Conservation (phyloP, 176 grass and related monocot species). For the Puccinellia tenuiflora region DNA sequence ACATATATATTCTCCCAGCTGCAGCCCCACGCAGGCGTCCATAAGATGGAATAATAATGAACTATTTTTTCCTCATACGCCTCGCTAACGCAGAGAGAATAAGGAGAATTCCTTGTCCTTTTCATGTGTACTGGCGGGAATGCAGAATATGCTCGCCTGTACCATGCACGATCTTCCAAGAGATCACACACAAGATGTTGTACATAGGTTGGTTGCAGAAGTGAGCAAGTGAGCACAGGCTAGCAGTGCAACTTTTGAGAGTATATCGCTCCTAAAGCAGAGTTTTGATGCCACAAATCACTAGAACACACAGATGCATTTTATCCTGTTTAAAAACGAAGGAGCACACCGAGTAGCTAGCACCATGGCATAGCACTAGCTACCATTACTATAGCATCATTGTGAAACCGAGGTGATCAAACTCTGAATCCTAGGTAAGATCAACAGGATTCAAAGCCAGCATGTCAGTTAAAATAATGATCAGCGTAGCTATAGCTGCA, state of each 20-base stretch:
- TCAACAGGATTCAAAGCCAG: background rate
- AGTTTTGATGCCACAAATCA: background rate
- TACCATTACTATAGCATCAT: too few relatives aligned
- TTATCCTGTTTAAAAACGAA: background rate
- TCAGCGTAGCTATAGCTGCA: background rate
- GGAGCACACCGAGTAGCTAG: background rate
- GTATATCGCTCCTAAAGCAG: background rate
- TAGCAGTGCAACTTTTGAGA: background rate
- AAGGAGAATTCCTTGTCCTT: constrained; percentile 2
- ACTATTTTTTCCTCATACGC: background rate
- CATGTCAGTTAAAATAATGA: background rate
- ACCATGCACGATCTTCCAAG: background rate
- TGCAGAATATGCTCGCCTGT: constrained; percentile 12
- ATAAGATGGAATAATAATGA: background rate
- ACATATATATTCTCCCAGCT: background rate
- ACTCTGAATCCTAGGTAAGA: background rate
- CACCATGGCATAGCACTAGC: too few relatives aligned
- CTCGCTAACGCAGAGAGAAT: background rate
- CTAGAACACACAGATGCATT: background rate
- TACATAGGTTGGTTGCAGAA: background rate
- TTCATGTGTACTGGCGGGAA: background rate
- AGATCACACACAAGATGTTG: background rate
- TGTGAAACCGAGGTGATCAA: background rate
- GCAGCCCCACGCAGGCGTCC: background rate
- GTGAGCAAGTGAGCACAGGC: background rate